Conservation (phyloP, 2,329 filamentous ascomycete species). For the Paradendryphiella salina region DNA sequence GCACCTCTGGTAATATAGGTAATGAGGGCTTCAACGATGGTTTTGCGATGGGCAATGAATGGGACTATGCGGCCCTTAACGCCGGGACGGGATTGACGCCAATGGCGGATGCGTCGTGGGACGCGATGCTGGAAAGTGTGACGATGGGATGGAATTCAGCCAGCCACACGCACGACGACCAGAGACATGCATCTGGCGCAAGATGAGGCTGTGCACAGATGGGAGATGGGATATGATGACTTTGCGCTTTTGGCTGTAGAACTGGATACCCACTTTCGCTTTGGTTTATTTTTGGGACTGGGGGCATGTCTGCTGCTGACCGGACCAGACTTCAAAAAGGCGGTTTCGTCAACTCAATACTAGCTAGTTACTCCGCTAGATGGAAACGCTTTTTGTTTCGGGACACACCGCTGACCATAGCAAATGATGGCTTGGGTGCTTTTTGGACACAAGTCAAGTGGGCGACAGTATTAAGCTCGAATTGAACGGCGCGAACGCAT, state of each 20-base stretch:
- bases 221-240: not conserved
- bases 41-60: constrained; percentile 37
- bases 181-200: constrained; percentile 5
- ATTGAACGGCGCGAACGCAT: constrained; percentile 5
- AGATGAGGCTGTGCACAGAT: not conserved
- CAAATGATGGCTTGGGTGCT: not conserved
- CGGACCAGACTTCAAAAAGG: constrained; percentile 3
- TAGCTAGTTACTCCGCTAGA: not conserved
- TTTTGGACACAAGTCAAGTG: not conserved
- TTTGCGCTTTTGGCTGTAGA: not conserved
- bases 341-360: not conserved
- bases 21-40: constrained; percentile 23
- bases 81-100: constrained; percentile 37
- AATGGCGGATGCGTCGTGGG: constrained; percentile 42
- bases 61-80: constrained; percentile 37
- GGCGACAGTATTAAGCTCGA: not conserved
- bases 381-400: not conserved
- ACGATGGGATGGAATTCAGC: constrained; percentile 40
- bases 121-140: constrained; percentile 44
- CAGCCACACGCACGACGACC: constrained; percentile 17
- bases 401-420: not conserved
- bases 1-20: constrained; percentile 5
- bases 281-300: not conserved
- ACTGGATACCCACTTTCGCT: constrained; percentile 29
- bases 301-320: not conserved